phyloP scores from a whole-genome alignment of 169 alveolate genomes.

The Eimeria brunetti region DNA sequence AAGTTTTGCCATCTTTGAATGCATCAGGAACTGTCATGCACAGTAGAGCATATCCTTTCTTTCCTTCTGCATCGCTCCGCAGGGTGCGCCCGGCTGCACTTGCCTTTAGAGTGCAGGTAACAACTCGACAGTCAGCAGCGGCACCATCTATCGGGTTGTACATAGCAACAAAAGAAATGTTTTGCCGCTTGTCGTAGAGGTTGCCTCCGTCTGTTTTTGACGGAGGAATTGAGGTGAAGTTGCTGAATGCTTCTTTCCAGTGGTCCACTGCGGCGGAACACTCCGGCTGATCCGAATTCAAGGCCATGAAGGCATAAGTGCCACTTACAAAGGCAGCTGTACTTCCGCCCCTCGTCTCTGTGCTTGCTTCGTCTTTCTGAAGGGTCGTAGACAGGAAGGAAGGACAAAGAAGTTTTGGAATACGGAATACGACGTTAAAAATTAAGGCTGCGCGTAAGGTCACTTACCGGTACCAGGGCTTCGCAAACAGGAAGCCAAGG shows the following conservation, averaged over 20 bases:
- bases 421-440: too few species aligned
- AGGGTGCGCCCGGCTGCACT: neutral
- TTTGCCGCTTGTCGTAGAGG: neutral
- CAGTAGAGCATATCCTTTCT: neutral
- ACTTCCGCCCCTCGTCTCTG: neutral
- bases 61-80: neutral
- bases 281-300: neutral
- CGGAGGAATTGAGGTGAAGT: neutral
- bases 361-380: too few species aligned
- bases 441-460: neutral
- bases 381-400: too few species aligned
- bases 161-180: constrained; percentile 3
- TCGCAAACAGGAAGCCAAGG: neutral
- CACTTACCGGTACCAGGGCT: neutral
- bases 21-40: neutral
- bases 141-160: neutral
- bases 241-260: neutral
- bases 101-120: neutral
- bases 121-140: constrained; percentile 9
- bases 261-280: neutral
- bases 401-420: too few species aligned
- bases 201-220: neutral
- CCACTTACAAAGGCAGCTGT: neutral
- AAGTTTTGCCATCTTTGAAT: neutral
- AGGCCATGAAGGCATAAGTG: neutral